Percentiles rank a stretch among this genome's conserved stretches.
Conservation (phyloP, 345 rosid species). For the Atalantia buxifolia region DNA sequence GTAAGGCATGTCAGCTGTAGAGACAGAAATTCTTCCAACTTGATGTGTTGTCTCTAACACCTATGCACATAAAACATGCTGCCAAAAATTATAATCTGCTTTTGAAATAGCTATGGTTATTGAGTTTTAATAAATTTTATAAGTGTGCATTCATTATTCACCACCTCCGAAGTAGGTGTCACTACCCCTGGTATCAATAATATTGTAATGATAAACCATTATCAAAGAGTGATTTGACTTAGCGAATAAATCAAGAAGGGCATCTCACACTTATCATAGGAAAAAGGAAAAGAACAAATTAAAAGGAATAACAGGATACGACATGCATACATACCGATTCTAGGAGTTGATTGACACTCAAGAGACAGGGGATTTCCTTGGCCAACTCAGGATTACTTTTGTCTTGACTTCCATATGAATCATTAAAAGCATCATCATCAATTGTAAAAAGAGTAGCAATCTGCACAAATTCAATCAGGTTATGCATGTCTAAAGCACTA, state of each 20-base stretch:
- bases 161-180: background rate
- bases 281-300: constrained; percentile 2
- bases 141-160: background rate
- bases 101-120: background rate
- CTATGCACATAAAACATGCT: constrained; percentile 31
- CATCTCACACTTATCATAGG: background rate
- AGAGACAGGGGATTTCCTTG: constrained; percentile 35
- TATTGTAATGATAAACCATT: background rate
- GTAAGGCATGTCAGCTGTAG: constrained; percentile 70
- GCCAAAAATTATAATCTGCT: constrained; percentile 3
- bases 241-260: constrained; percentile 2
- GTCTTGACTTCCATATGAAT: constrained; percentile 39
- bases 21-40: constrained; percentile 73
- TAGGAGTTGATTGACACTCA: constrained; percentile 73
- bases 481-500: constrained; percentile 14
- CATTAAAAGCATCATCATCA: constrained; percentile 60
- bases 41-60: constrained; percentile 71
- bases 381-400: constrained; percentile 31
- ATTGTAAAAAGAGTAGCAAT: constrained; percentile 29
- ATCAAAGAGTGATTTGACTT: background rate
- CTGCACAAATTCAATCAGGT: constrained; percentile 30
- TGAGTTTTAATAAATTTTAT: background rate
- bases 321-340: constrained; percentile 58
- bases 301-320: background rate
- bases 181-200: background rate